Evolutionary conservation across 2,329 filamentous ascomycete species (phyloP), one percentile per base, ranked within the genome.

Genomic region (Albifimbria verrucaria): DNA sequence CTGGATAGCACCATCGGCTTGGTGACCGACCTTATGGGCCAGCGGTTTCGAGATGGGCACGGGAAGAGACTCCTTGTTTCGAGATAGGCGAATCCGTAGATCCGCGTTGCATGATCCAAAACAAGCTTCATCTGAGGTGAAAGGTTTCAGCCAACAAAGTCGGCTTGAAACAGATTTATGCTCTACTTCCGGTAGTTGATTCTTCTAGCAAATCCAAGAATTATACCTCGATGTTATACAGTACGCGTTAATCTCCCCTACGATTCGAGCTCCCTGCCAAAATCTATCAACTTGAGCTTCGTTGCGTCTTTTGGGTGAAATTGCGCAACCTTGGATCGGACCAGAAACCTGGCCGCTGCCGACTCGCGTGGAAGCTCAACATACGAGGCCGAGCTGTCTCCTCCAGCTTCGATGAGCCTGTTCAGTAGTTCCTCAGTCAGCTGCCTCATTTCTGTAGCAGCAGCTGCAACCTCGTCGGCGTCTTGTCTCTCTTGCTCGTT

Each of bases 261-360:
- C 61, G 78, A 77, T 48, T 85, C 83, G 56, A 87, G 63, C 57
- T 86, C 83, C 53, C 80, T 78, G 17, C 83, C 84, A 73, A 87
- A 87, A 65, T 87, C 83, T 46, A 88, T 69, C 46, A 88, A 66
- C 48, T 80, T 77, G 49, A 88, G 67, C 63, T 72, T 77, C 42
- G 74, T 80, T 15, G 85, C 82, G 68, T 88, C 84, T 56, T 75
- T 80, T 3, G 83, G 83, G 60, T 88, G 83, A 59, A 87, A 86
- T 59, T 84, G 79, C 3, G 85, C 85, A 41, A 86, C 83, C 62
- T 86, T 86, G 36, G 83, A 84, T 52, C 85, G 72, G 28, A 87
- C 81, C 21, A 88, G 71, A 60, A 87, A 87, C 57, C 85, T 77
- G 2, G 80, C 81, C 12, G 83, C 81, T 2, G 85, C 83, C 45